A percentile compares a stretch with the other conserved stretches of the same genome.
Conservation (phyloP, 2,329 filamentous ascomycete species). For the Microdochium trichocladiopsis region DNA sequence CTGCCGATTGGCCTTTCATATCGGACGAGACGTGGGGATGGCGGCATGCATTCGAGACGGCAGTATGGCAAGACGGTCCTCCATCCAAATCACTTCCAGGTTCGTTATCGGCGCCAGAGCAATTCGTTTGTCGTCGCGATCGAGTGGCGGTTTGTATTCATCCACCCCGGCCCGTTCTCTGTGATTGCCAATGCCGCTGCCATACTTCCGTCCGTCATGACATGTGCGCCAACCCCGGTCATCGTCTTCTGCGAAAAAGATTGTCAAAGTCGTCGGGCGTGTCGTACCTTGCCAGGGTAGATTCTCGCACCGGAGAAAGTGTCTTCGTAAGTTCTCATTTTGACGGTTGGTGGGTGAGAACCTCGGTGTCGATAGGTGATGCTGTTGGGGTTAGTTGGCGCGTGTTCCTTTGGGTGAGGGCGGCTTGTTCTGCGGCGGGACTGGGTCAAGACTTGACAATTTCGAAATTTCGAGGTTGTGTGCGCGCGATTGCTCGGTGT, state of each 20-base stretch:
- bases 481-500: constrained; percentile 17
- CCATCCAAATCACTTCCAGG: not conserved
- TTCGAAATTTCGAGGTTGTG: constrained; percentile 7
- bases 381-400: constrained; percentile 22
- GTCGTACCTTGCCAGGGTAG: constrained; percentile 60
- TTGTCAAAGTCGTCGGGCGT: not conserved
- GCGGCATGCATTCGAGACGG: not conserved
- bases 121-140: not conserved
- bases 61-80: not conserved
- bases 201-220: not conserved
- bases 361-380: constrained; percentile 27
- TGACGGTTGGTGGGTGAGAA: constrained; percentile 31
- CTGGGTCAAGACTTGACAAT: not conserved
- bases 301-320: constrained; percentile 60
- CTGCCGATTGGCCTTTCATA: constrained; percentile 36
- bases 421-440: not conserved
- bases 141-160: not conserved
- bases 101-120: not conserved
- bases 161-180: not conserved
- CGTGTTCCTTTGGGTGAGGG: constrained; percentile 12
- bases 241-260: not conserved
- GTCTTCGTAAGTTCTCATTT: constrained; percentile 63
- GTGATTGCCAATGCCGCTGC: not conserved
- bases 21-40: constrained; percentile 19
- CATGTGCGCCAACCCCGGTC: not conserved